These are phyloP conservation scores for Aspergillus persii DNA, from an alignment of 2,329 filamentous ascomycete species.

Conservation along the genomic window DNA sequence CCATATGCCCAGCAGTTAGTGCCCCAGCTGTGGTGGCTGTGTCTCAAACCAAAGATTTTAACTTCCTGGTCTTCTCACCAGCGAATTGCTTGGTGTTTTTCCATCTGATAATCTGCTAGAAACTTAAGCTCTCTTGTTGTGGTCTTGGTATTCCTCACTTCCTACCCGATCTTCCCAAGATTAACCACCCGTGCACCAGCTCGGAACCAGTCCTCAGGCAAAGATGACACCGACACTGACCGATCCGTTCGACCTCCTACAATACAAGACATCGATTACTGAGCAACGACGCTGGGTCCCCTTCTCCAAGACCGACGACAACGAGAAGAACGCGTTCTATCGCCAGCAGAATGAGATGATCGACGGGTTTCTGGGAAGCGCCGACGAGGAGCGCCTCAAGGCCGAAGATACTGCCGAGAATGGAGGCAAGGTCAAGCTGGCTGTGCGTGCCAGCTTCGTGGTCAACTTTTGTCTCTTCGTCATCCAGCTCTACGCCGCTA, in stretches of 20 bases:
- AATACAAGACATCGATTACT: neutral
- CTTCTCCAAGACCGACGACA: neutral
- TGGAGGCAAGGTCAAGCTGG: conserved; percentile 1
- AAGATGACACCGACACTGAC: neutral
- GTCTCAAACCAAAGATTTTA: neutral
- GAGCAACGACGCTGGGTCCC: neutral
- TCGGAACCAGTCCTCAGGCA: neutral
- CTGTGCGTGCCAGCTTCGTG: neutral
- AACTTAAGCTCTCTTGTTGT: neutral
- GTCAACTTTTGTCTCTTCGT: conserved; percentile 2
- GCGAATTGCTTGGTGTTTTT: neutral
- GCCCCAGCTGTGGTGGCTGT: neutral
- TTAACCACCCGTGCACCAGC: neutral
- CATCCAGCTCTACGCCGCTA: neutral
- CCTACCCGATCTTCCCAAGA: neutral
- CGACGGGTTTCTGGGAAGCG: conserved; percentile 1
- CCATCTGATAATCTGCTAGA: neutral
- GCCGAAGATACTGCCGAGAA: neutral
- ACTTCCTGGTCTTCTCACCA: neutral
- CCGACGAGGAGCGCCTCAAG: neutral
- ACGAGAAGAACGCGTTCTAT: conserved; percentile 2
- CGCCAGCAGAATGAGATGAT: conserved; percentile 2
- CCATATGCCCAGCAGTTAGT: neutral
- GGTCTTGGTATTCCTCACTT: neutral
- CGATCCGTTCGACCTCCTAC: conserved; percentile 1